Percentiles rank a stretch among this genome's conserved stretches.
Evolutionary conservation across 2,329 filamentous ascomycete genomes (phyloP).

Genomic region (Apiospora marii): DNA sequence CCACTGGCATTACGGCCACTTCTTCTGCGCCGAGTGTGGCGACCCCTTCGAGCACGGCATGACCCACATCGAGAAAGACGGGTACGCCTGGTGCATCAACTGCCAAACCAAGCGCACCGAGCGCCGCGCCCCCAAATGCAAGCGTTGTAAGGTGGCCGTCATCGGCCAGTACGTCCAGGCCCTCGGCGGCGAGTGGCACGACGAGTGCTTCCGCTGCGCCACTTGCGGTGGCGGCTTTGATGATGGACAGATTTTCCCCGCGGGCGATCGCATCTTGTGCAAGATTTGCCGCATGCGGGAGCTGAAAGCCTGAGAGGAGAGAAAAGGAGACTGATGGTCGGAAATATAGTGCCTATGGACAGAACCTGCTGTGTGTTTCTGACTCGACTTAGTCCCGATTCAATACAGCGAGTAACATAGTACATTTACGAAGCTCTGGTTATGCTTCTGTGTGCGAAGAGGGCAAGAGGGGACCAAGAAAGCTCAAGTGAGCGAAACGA

Average conservation of each 20-base stretch:
- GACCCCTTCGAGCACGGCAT: conserved; percentile 83
- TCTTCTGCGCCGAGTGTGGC: conserved; percentile 98
- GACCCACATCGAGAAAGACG: conserved; percentile 90
- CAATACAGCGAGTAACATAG: not conserved
- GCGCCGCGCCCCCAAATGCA: conserved; percentile 86
- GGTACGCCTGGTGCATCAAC: conserved; percentile 94
- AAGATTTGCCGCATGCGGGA: conserved; percentile 67
- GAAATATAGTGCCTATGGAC: not conserved
- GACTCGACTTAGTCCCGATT: not conserved
- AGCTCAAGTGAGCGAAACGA: not conserved
- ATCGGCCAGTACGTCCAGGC: conserved; percentile 91
- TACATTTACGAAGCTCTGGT: not conserved
- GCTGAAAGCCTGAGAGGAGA: conserved; percentile 57
- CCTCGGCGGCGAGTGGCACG: conserved; percentile 92
- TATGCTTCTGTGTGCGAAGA: too few relatives aligned
- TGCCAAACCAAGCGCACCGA: conserved; percentile 95
- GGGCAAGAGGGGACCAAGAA: not conserved
- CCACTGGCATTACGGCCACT: conserved; percentile 98
- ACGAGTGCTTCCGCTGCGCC: conserved; percentile 85
- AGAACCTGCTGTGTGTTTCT: not conserved
- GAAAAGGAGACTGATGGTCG: not conserved
- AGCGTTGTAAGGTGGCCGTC: conserved; percentile 83
- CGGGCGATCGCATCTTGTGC: conserved; percentile 65
- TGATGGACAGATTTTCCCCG: conserved; percentile 71
- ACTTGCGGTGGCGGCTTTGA: conserved; percentile 67